phyloP scores from a whole-genome alignment of 192 early-diverging fungal genomes.

The Pilobolus umbonatus region DNA sequence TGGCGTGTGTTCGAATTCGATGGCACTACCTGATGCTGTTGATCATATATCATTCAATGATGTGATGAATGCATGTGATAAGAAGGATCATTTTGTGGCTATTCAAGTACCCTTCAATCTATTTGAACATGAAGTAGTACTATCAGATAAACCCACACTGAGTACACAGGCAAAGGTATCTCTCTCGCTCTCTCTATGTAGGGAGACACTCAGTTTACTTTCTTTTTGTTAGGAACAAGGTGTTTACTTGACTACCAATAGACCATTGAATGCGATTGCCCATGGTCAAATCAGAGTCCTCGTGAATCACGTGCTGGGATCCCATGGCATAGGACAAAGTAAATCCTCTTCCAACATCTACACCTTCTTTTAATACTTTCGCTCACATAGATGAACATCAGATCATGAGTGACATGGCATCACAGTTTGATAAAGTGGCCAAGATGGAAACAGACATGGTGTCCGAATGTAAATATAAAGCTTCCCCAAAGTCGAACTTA shows the following conservation, averaged over 20 bases:
- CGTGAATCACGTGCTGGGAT: constrained; percentile 38
- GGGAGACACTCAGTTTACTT: background rate
- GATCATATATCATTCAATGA: constrained; percentile 58
- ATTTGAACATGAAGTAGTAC: constrained; percentile 60
- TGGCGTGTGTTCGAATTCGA: constrained; percentile 65
- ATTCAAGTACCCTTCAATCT: constrained; percentile 72
- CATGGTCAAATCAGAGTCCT: constrained; percentile 47
- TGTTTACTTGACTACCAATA: constrained; percentile 63
- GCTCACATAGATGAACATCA: constrained; percentile 13
- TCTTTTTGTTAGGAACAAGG: constrained; percentile 38
- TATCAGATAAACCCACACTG: constrained; percentile 32
- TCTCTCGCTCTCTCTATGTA: background rate
- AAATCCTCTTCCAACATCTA: background rate
- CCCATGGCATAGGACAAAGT: constrained; percentile 17
- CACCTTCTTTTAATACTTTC: background rate
- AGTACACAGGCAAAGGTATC: constrained; percentile 39
- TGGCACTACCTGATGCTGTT: constrained; percentile 47
- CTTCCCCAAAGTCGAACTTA: too few species aligned
- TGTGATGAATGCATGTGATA: constrained; percentile 36
- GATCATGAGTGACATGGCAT: constrained; percentile 30
- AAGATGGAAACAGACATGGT: constrained; percentile 47
- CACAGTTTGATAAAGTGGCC: constrained; percentile 44
- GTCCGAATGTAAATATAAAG: constrained; percentile 31
- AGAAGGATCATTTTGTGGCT: constrained; percentile 49
- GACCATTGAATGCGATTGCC: constrained; percentile 65